phyloP scores from a whole-genome alignment of 305 asterid species.

The Andrographis paniculata region DNA sequence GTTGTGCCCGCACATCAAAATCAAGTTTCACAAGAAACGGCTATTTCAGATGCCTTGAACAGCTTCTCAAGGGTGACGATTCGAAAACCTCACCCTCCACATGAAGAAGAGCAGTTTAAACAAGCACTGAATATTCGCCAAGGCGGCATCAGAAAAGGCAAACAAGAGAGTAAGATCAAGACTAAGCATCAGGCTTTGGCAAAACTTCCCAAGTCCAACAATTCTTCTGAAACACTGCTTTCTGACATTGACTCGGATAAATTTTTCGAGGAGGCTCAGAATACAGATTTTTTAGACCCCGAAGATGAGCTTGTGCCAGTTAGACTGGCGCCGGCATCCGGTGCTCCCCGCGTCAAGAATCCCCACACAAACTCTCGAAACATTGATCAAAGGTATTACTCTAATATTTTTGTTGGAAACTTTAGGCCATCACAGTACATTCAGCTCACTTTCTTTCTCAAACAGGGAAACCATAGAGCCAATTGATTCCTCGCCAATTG shows the following conservation, averaged over 20 bases:
- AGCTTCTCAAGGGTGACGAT: constrained; percentile 37
- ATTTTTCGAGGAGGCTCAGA: constrained; percentile 34
- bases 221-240: constrained; percentile 29
- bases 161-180: constrained; percentile 31
- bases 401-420: not conserved
- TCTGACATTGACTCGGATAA: constrained; percentile 27
- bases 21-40: not conserved
- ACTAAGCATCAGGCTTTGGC: constrained; percentile 20
- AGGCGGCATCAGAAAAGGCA: constrained; percentile 41
- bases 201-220: constrained; percentile 39
- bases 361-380: constrained; percentile 40
- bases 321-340: constrained; percentile 23
- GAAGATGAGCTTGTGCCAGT: constrained; percentile 31
- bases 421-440: too few species aligned
- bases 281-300: constrained; percentile 37
- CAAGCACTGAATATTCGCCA: constrained; percentile 60
- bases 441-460: too few species aligned
- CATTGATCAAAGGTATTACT: constrained; percentile 39
- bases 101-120: constrained; percentile 68
- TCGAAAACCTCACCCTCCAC: constrained; percentile 42
- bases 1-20: constrained; percentile 29
- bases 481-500: too few species aligned
- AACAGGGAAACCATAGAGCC: too few species aligned
- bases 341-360: constrained; percentile 24
- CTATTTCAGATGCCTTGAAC: constrained; percentile 44